Percentiles rank a stretch among this genome's conserved stretches.
Conservation (phyloP, 2,329 filamentous ascomycete genomes). For the Colletotrichum siamense region DNA sequence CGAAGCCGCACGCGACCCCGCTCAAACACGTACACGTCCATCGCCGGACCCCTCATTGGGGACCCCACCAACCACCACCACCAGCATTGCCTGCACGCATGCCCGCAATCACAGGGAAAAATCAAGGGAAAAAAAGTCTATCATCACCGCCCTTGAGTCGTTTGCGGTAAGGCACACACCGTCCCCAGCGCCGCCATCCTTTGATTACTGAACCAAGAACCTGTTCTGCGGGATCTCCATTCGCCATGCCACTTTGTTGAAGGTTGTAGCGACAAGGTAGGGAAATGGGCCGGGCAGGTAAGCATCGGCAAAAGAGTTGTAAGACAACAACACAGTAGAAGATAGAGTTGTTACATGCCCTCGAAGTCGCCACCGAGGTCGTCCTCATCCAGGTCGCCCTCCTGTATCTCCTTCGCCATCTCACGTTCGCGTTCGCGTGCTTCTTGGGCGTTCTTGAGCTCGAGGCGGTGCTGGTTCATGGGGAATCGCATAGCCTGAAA, state of each 20-base stretch:
- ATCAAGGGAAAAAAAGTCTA: conserved; percentile 6
- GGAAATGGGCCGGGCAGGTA: not conserved
- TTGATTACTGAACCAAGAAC: not conserved
- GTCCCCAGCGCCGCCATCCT: conserved; percentile 1
- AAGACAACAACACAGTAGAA: conserved; percentile 10
- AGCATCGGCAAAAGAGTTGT: not conserved
- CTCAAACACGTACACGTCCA: conserved; percentile 5
- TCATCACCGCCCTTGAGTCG: not conserved
- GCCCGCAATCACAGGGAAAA: not conserved
- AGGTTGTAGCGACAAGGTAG: not conserved
- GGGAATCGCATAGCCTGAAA: conserved; percentile 93
- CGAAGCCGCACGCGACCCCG: not conserved
- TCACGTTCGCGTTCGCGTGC: conserved; percentile 96
- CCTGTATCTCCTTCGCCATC: conserved; percentile 98
- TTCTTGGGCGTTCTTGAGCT: conserved; percentile 98
- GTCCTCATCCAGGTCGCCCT: conserved; percentile 95
- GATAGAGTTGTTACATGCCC: conserved; percentile 71
- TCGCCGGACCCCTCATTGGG: not conserved
- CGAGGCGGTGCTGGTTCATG: conserved; percentile 97
- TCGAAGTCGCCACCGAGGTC: conserved; percentile 96
- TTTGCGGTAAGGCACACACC: not conserved
- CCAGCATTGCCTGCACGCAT: not conserved
- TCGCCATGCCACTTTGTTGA: conserved; percentile 3
- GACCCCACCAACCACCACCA: not conserved
- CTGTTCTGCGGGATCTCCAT: not conserved